These are phyloP conservation scores for Colletotrichum plurivorum DNA, from an alignment of 2,329 filamentous ascomycete species.

Conservation along the genomic window DNA sequence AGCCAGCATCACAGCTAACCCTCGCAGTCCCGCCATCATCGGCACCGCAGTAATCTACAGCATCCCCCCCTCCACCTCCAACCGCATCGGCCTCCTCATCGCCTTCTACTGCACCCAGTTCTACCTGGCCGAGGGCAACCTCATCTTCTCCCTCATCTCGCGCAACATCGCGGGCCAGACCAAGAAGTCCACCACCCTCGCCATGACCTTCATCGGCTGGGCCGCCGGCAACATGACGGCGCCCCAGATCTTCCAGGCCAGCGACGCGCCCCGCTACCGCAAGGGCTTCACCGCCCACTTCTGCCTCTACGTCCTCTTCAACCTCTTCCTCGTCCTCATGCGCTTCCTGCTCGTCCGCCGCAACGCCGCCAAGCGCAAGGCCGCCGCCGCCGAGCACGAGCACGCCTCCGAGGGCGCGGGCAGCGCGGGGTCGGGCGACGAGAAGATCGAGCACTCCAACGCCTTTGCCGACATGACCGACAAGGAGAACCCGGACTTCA, in stretches of 20 bases:
- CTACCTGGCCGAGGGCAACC: slow-evolving; percentile 56
- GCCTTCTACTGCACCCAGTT: slow-evolving; percentile 62
- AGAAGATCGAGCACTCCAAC: slow-evolving; percentile 40
- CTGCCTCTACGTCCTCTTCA: slow-evolving; percentile 52
- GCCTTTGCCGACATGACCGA: slow-evolving; percentile 43
- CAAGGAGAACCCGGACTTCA: slow-evolving; percentile 42
- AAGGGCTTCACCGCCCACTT: slow-evolving; percentile 53
- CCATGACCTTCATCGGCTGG: slow-evolving; percentile 44
- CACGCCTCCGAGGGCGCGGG: slow-evolving; percentile 3
- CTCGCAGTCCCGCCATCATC: slow-evolving; percentile 37
- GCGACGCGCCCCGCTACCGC: slow-evolving; percentile 70
- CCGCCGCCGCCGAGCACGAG: slow-evolving; percentile 22
- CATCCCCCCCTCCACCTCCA: slow-evolving; percentile 46
- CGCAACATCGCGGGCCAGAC: slow-evolving; percentile 78
- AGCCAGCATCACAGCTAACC: not conserved
- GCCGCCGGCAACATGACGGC: slow-evolving; percentile 74
- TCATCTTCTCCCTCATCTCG: slow-evolving; percentile 78
- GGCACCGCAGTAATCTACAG: slow-evolving; percentile 58
- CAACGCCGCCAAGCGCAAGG: slow-evolving; percentile 40
- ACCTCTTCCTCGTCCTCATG: slow-evolving; percentile 45
- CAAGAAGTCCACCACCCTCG: slow-evolving; percentile 75
- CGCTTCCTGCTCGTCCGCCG: slow-evolving; percentile 45
- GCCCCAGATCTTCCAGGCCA: slow-evolving; percentile 71
- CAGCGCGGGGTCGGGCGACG: slow-evolving; percentile 14
- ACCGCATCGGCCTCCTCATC: slow-evolving; percentile 54